These are phyloP conservation scores for Caryopteris hybrid DNA, from an alignment of 305 asterid species.

Conservation along the genomic window DNA sequence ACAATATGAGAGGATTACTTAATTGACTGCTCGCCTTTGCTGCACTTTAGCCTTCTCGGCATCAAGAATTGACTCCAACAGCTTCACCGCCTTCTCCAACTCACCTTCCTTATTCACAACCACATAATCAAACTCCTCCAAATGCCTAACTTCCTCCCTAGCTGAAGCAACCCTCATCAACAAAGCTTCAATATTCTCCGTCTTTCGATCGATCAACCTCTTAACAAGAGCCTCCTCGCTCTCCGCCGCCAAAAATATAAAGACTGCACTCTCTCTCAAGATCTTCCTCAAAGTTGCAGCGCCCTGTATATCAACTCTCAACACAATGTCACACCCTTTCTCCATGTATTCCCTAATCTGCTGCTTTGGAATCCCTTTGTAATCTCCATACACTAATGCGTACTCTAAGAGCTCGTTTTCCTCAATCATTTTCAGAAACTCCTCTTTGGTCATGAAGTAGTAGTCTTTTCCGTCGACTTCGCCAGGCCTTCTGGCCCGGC, in stretches of 20 bases:
- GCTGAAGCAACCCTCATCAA: constrained; percentile 79
- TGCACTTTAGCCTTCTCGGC: constrained; percentile 92
- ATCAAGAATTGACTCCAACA: constrained; percentile 77
- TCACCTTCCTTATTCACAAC: constrained; percentile 86
- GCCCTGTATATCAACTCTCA: constrained; percentile 97
- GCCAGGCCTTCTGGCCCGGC: constrained; percentile 54
- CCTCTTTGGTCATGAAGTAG: constrained; percentile 62
- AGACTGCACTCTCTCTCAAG: constrained; percentile 57
- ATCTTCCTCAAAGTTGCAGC: constrained; percentile 68
- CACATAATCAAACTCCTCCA: constrained; percentile 82
- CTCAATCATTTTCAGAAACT: constrained; percentile 65
- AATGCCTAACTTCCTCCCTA: constrained; percentile 76
- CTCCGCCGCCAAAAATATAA: constrained; percentile 82
- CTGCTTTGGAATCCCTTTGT: constrained; percentile 79
- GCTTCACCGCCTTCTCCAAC: constrained; percentile 62
- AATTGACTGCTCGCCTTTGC: constrained; percentile 54
- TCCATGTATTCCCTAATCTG: constrained; percentile 81
- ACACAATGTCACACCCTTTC: constrained; percentile 75
- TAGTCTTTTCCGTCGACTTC: constrained; percentile 80
- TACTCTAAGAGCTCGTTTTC: constrained; percentile 71
- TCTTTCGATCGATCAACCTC: constrained; percentile 82
- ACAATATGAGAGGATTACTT: background rate
- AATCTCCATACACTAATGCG: constrained; percentile 92
- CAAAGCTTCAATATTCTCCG: constrained; percentile 65
- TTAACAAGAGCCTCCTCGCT: constrained; percentile 93